These are phyloP conservation scores for Sporothrix phasma DNA, from an alignment of 2,329 filamentous ascomycete genomes.

Conservation along the genomic window DNA sequence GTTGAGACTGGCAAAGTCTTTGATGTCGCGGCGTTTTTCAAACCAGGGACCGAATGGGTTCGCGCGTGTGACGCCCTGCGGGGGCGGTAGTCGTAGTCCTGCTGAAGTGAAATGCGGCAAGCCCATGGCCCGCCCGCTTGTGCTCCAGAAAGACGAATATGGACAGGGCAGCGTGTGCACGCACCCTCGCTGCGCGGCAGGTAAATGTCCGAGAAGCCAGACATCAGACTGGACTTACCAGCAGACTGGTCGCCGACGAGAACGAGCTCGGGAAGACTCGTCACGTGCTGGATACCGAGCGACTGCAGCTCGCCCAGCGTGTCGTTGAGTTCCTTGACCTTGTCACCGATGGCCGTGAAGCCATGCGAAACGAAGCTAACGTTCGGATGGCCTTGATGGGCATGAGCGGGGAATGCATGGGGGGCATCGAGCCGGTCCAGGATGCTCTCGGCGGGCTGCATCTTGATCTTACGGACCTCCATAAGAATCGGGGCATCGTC, in stretches of 20 bases:
- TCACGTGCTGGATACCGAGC: slow-evolving; percentile 60
- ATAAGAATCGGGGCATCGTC: slow-evolving; percentile 23
- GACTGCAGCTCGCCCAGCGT: slow-evolving; percentile 58
- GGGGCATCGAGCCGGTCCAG: not conserved
- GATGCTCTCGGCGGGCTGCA: not conserved
- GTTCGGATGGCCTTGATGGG: slow-evolving; percentile 11
- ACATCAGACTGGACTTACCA: slow-evolving; percentile 64
- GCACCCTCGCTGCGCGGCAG: slow-evolving; percentile 61
- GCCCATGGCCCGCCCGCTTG: slow-evolving; percentile 43
- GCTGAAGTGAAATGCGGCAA: slow-evolving; percentile 56
- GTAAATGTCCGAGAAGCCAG: slow-evolving; percentile 57
- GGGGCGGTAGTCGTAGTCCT: slow-evolving; percentile 40
- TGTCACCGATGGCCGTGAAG: slow-evolving; percentile 48
- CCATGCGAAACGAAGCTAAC: slow-evolving; percentile 29
- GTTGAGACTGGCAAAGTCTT: slow-evolving; percentile 54
- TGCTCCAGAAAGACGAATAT: slow-evolving; percentile 59
- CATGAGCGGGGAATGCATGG: not conserved
- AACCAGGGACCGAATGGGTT: slow-evolving; percentile 59
- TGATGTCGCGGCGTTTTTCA: slow-evolving; percentile 35
- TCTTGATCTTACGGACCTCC: slow-evolving; percentile 21
- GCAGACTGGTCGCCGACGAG: slow-evolving; percentile 78
- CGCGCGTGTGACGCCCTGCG: slow-evolving; percentile 31
- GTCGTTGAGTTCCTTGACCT: slow-evolving; percentile 55
- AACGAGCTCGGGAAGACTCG: slow-evolving; percentile 67
- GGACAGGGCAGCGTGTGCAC: slow-evolving; percentile 72